Conservation (phyloP, 768 basidiomycete species). For the Mycena filopes region DNA sequence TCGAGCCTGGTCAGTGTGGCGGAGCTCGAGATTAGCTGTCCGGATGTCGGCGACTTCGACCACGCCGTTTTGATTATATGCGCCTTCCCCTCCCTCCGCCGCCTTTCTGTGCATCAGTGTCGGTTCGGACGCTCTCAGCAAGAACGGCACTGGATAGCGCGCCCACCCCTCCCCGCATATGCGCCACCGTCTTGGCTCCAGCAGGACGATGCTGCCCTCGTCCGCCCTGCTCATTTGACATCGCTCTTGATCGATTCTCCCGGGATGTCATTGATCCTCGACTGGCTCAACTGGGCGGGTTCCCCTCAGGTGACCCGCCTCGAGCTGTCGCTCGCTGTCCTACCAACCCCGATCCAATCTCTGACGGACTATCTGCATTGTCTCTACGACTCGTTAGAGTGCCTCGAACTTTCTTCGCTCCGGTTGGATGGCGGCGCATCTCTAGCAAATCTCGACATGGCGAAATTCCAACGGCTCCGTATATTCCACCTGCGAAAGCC, state of each 20-base stretch:
- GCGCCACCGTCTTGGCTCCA: conserved; percentile 6
- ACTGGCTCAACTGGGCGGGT: conserved; percentile 16
- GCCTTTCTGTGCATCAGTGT: not conserved
- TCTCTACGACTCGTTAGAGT: not conserved
- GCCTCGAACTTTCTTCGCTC: not conserved
- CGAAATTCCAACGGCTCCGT: not conserved
- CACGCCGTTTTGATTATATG: conserved; percentile 5
- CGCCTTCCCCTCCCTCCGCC: conserved; percentile 14
- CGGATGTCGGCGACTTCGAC: conserved; percentile 13
- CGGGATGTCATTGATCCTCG: conserved; percentile 11
- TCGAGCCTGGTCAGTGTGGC: conserved; percentile 3
- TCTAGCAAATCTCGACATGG: not conserved
- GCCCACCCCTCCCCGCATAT: conserved; percentile 1
- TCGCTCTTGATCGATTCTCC: not conserved
- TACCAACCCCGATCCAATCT: not conserved
- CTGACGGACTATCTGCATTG: not conserved
- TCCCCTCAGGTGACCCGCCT: conserved; percentile 1
- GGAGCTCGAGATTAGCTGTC: conserved; percentile 10
- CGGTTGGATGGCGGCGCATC: not conserved
- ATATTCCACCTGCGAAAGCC: not conserved
- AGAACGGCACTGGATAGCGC: no score
- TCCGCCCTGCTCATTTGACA: not conserved
- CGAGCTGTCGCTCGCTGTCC: not conserved
- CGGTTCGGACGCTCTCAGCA: not conserved
- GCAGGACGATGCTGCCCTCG: not conserved